phyloP scores from a whole-genome alignment of 1,284 basidiomycete genomes.

The Irpex sp. region DNA sequence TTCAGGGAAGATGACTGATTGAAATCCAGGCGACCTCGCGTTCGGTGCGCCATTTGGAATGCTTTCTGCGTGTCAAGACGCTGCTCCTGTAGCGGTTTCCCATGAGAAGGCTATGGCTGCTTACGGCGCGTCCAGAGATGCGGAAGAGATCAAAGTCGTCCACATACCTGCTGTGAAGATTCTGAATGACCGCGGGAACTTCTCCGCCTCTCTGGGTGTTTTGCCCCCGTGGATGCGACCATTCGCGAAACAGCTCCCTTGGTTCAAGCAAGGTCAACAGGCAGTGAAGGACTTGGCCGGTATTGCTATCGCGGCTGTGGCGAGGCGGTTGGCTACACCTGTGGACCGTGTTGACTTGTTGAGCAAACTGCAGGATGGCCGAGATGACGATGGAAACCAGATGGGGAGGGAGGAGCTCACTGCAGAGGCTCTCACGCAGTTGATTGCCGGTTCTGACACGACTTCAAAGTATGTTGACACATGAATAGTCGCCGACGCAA shows the following conservation, averaged over 20 bases:
- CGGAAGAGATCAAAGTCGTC: slow-evolving; percentile 39
- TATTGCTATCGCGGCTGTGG: slow-evolving; percentile 80
- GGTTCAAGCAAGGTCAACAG: slow-evolving; percentile 69
- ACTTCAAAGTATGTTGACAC: slow-evolving; percentile 66
- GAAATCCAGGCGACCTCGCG: slow-evolving; percentile 61
- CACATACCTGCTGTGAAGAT: slow-evolving; percentile 83
- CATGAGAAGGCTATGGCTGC: slow-evolving; percentile 50
- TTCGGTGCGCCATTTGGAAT: slow-evolving; percentile 91
- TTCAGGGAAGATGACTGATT: not conserved
- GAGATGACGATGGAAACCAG: slow-evolving; percentile 74
- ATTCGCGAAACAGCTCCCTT: slow-evolving; percentile 58
- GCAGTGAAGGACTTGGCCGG: slow-evolving; percentile 77
- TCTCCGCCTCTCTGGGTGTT: slow-evolving; percentile 79
- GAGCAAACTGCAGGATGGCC: slow-evolving; percentile 73
- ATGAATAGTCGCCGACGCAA: slow-evolving; percentile 1
- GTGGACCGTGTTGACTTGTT: slow-evolving; percentile 76
- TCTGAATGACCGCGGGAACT: slow-evolving; percentile 88
- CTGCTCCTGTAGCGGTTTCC: slow-evolving; percentile 57
- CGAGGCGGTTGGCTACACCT: slow-evolving; percentile 62
- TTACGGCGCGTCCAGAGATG: slow-evolving; percentile 38
- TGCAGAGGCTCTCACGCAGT: slow-evolving; percentile 81
- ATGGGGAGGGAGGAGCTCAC: slow-evolving; percentile 83
- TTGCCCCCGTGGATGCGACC: slow-evolving; percentile 75
- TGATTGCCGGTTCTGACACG: slow-evolving; percentile 84
- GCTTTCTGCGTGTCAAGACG: slow-evolving; percentile 74